Percentiles rank a stretch among this genome's conserved stretches.
These are phyloP conservation scores for Sporormia fimetaria DNA, from an alignment of 495 filamentous ascomycete genomes.

Conservation along the genomic window DNA sequence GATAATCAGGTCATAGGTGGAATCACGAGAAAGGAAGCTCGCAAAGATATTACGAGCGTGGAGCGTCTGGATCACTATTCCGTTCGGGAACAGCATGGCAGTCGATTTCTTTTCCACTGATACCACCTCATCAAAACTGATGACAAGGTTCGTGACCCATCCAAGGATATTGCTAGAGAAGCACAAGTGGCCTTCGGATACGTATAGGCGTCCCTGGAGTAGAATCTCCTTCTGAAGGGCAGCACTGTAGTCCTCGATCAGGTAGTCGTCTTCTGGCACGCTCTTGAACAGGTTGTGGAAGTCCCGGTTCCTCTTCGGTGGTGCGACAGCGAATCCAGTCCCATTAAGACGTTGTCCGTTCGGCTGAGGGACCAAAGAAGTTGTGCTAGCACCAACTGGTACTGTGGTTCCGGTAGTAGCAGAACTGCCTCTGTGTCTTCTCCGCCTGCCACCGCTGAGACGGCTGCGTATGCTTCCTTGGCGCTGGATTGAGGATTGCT, in stretches of 20 bases:
- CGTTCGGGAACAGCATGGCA: constrained; percentile 92
- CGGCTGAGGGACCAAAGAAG: constrained; percentile 53
- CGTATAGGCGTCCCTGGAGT: constrained; percentile 83
- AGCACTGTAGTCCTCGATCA: constrained; percentile 98
- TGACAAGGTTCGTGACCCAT: constrained; percentile 93
- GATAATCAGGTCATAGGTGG: constrained; percentile 92
- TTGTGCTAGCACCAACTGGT: constrained; percentile 53
- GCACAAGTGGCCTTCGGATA: constrained; percentile 94
- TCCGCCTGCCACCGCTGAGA: constrained; percentile 43
- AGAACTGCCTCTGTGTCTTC: constrained; percentile 73
- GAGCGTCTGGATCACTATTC: constrained; percentile 88
- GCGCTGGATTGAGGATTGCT: constrained; percentile 44
- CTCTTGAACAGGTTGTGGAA: constrained; percentile 91
- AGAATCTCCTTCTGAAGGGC: constrained; percentile 93
- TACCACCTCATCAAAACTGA: constrained; percentile 96
- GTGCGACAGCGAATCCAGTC: constrained; percentile 92
- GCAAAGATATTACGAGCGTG: constrained; percentile 94
- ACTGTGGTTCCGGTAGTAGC: constrained; percentile 66
- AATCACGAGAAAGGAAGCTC: constrained; percentile 85
- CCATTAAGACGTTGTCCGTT: constrained; percentile 53
- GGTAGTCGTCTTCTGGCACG: constrained; percentile 92
- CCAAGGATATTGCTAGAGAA: constrained; percentile 98
- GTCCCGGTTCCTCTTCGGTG: constrained; percentile 88
- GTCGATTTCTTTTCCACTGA: constrained; percentile 95
- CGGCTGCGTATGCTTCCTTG: constrained; percentile 77